A percentile compares a stretch with the other conserved stretches of the same genome.
Conservation (phyloP, 2,329 filamentous ascomycete species). For the Pseudogymnoascus sp. region DNA sequence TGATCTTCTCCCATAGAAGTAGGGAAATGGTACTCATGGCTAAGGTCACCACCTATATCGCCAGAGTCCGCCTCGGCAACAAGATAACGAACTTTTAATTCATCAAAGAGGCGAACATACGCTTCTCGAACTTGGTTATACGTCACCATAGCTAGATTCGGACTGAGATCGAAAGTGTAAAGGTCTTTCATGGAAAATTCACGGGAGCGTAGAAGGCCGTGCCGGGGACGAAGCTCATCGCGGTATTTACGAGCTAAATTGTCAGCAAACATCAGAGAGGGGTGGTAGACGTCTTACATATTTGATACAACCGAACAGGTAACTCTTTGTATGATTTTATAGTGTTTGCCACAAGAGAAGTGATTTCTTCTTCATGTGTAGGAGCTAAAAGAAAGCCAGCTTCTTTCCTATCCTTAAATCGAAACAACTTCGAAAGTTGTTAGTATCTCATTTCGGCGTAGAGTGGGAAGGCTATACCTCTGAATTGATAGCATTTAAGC, state of each 20-base stretch:
- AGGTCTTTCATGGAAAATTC: constrained; percentile 98
- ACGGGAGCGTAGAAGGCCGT: constrained; percentile 76
- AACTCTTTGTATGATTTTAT: constrained; percentile 78
- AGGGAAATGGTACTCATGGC: constrained; percentile 88
- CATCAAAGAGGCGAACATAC: constrained; percentile 70
- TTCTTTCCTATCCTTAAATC: constrained; percentile 69
- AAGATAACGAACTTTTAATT: constrained; percentile 73
- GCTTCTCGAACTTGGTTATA: constrained; percentile 66
- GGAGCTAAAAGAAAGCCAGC: constrained; percentile 70
- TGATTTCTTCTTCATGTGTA: constrained; percentile 97
- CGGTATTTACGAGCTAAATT: constrained; percentile 75
- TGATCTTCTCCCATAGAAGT: constrained; percentile 76
- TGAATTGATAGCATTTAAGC: constrained; percentile 60
- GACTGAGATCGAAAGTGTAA: constrained; percentile 79
- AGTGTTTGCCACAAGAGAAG: constrained; percentile 61
- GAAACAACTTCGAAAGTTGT: constrained; percentile 57
- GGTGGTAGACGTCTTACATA: constrained; percentile 46
- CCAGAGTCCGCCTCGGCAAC: constrained; percentile 87
- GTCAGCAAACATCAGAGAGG: not conserved
- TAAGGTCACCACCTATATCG: constrained; percentile 88
- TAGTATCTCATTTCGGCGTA: constrained; percentile 5
- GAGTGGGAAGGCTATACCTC: constrained; percentile 47
- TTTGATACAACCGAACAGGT: constrained; percentile 83
- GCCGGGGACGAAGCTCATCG: constrained; percentile 80
- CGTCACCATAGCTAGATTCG: constrained; percentile 62